Evolutionary conservation across 805 yeast species (phyloP), one percentile per base, ranked within the genome.

Genomic region (Myxozyma geophila): DNA sequence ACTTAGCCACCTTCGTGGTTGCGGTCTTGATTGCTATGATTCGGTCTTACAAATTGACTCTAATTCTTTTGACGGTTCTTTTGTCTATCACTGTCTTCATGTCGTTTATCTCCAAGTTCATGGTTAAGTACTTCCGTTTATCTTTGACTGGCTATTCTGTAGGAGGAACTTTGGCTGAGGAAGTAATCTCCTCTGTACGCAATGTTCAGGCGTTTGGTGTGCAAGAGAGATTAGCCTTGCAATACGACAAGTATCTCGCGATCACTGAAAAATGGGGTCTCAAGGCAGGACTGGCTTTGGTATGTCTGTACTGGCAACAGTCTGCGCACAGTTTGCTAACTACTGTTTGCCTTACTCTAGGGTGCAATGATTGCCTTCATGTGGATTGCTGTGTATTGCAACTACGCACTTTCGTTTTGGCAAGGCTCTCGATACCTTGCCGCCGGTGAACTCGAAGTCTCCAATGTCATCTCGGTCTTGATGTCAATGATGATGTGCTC

Each of bases 371-470:
- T 78, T 17, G 78, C 76, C 7, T 52, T 70, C 9, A 67, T 78
- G 46, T 58, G 63, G 60, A 57, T 62, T 35, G 89, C 64, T 88
- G 88, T 77, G 96, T 96, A 39, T 76, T 74, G 96, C 90, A 72
- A 91, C 90, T 71, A 85, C 47, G 80, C 80, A 2, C 70, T 79
- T n/a, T 75, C 80, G 1, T 78, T 77, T 62, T 79, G 81, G 81
- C 77, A 77, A 60, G 82, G 82, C 1, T 76, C 80, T 6, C 74
- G 82, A n/a, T 66, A 77, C 46, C 70, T 78, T 35, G 78, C 71
- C 7, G 35, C 67, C 15, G 76, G 76, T 12, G 73, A 71, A 21
- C 62, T 74, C 17, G 59, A 64, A 36, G 74, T 79, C 41, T 79
- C 80, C 50, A 64, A 70, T 19, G 67, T 79, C 43, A 63, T 77